These are phyloP conservation scores for Globisporangium megalacanthum DNA, from an alignment of 352 stramenopile genomes.

Conservation along the genomic window DNA sequence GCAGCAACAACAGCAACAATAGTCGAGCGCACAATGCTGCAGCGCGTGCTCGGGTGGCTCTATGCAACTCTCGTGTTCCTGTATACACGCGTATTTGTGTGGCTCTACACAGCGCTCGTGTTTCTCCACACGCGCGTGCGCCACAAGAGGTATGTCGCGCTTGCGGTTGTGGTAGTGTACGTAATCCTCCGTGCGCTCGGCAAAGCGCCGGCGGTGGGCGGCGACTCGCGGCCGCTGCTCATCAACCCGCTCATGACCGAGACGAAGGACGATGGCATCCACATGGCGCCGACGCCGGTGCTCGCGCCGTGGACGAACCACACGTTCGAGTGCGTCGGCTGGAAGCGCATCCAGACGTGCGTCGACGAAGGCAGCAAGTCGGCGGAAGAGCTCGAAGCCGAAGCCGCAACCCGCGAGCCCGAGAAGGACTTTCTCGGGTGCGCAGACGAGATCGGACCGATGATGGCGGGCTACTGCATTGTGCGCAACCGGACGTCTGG, in stretches of 20 bases:
- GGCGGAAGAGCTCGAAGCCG: slow-evolving; percentile 15
- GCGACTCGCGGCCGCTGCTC: slow-evolving; percentile 52
- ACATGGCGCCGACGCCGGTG: slow-evolving; percentile 54
- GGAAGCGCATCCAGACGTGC: slow-evolving; percentile 81
- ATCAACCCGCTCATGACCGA: slow-evolving; percentile 76
- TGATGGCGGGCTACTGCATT: slow-evolving; percentile 83
- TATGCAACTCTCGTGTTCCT: no score
- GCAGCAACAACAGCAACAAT: no score
- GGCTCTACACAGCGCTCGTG: slow-evolving; percentile 48
- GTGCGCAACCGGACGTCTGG: slow-evolving; percentile 79
- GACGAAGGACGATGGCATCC: slow-evolving; percentile 50
- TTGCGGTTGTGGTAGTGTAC: slow-evolving; percentile 46
- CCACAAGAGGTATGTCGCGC: slow-evolving; percentile 65
- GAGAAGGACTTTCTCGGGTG: slow-evolving; percentile 76
- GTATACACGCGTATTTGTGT: no score
- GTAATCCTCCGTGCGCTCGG: slow-evolving; percentile 49
- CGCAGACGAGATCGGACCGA: slow-evolving; percentile 50
- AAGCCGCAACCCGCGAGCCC: slow-evolving; percentile 26
- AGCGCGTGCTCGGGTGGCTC: no score
- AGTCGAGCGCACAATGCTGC: slow-evolving; percentile 50
- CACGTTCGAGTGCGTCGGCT: slow-evolving; percentile 80
- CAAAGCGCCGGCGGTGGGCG: slow-evolving; percentile 44
- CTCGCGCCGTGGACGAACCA: slow-evolving; percentile 64
- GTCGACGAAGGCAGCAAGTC: slow-evolving; percentile 36
- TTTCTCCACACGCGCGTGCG: slow-evolving; percentile 57